A percentile compares a stretch with the other conserved stretches of the same genome.
phyloP scores from a whole-genome alignment of 805 yeast genomes.

The Monosporozyma unispora region DNA sequence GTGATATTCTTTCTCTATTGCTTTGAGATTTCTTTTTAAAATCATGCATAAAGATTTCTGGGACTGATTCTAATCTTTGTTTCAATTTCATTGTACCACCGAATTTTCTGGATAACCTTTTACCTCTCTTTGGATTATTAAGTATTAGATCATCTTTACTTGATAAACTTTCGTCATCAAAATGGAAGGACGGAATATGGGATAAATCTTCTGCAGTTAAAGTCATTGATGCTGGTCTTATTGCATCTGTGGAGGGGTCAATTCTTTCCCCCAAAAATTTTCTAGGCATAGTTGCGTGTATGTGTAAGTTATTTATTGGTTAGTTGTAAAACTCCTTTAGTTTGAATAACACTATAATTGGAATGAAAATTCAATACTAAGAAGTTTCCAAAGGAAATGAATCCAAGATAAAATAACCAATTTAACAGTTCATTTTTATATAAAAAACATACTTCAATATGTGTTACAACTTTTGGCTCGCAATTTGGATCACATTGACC shows the following conservation, averaged over 20 bases:
- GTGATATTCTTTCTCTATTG: background rate
- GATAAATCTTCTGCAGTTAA: slow-evolving; percentile 23
- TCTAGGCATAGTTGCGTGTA: slow-evolving; percentile 17
- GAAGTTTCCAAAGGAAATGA: background rate
- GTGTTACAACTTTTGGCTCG: background rate
- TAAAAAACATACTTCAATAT: background rate
- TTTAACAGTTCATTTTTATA: background rate
- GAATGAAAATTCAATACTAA: background rate
- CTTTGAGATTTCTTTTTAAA: slow-evolving; percentile 10
- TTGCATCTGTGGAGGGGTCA: slow-evolving; percentile 18
- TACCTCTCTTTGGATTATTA: slow-evolving; percentile 3
- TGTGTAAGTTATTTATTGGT: background rate
- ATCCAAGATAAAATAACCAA: background rate
- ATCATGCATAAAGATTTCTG: slow-evolving; percentile 24
- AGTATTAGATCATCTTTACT: slow-evolving; percentile 1
- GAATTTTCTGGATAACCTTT: slow-evolving; percentile 15
- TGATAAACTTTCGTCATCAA: slow-evolving; percentile 1
- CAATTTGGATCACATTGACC: background rate
- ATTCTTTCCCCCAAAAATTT: slow-evolving; percentile 26
- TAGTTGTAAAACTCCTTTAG: background rate
- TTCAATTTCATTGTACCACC: slow-evolving; percentile 25
- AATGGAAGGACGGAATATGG: slow-evolving; percentile 17
- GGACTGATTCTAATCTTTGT: slow-evolving; percentile 26
- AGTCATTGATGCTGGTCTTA: slow-evolving; percentile 26
- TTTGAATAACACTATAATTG: background rate